Evolutionary conservation across 805 yeast species (phyloP), one percentile per base, ranked within the genome.

Genomic region (Schwanniomyces yamadae): DNA sequence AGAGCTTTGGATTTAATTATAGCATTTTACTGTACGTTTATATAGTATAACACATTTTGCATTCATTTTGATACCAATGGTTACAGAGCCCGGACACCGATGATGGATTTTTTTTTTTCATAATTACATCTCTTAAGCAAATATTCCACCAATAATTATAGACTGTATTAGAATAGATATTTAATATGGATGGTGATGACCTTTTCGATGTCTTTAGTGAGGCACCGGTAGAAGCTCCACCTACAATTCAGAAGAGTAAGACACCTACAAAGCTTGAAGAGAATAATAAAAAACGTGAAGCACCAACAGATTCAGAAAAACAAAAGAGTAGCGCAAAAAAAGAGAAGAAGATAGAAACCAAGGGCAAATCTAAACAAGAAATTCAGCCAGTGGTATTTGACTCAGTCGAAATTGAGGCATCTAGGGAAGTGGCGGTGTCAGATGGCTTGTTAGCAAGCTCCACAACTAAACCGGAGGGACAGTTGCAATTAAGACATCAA

Each of bases 391-490:
- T 87, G 24, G 95, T 88, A 16, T 84, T 91, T 1, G 96, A 89
- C 60, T 72, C 86, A 4, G 77, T 89, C 33, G 96, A 88, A 55
- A 84, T 85, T 42, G 96, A 88, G 60, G 93, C 96, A 0, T 81
- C 87, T 3, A 72, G 95, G 59, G 95, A 88, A 59, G 95, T 89
- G 21, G 79, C 79, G n/a, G 87, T 84, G 1, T 84, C 95, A 0
- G 75, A 75, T 21, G 95, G 95, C 5, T 66, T 88, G 23, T 17
- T 41, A 31, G 41, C 39, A 6, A 51, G 63, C 14, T 54, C 70
- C 0, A 59, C 65, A 15, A 49, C 59, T 1, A 59, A 58, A 3
- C 62, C 63, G 28, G 68, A 63, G 36, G 59, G 63, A 7, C 62
- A 63, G 38, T 81, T 89, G 40, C 82, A 84, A 57, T 69, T 89